Conservation (phyloP, 2,329 filamentous ascomycete species). For the Epichloe hybrida region DNA sequence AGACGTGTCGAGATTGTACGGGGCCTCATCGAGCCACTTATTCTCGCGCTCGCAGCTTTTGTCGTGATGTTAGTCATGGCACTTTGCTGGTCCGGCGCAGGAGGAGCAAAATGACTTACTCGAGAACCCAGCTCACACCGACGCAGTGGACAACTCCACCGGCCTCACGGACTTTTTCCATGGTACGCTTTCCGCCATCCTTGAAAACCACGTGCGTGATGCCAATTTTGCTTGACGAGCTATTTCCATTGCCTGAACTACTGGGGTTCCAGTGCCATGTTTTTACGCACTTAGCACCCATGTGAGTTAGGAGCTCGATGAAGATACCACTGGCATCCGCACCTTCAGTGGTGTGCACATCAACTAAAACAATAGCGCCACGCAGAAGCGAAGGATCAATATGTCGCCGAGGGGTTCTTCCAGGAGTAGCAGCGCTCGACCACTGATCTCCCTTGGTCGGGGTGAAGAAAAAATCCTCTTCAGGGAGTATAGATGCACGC, state of each 20-base stretch:
- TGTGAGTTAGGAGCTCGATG: slow-evolving; percentile 61
- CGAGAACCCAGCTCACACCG: slow-evolving; percentile 76
- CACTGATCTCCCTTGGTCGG: slow-evolving; percentile 38
- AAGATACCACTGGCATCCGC: slow-evolving; percentile 73
- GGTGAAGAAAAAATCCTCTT: background rate
- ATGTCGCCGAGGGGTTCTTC: slow-evolving; percentile 41
- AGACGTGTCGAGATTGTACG: slow-evolving; percentile 55
- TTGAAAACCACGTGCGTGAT: slow-evolving; percentile 89
- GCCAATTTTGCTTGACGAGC: slow-evolving; percentile 41
- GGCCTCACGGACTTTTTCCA: slow-evolving; percentile 66
- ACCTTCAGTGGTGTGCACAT: slow-evolving; percentile 72
- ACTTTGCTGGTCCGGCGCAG: slow-evolving; percentile 9
- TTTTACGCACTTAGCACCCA: slow-evolving; percentile 70
- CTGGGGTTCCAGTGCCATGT: slow-evolving; percentile 60
- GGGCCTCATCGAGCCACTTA: slow-evolving; percentile 59
- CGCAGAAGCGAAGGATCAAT: slow-evolving; percentile 42
- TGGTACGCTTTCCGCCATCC: slow-evolving; percentile 65
- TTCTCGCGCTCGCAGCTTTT: slow-evolving; percentile 57
- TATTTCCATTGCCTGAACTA: slow-evolving; percentile 21
- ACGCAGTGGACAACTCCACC: slow-evolving; percentile 71
- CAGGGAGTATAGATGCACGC: background rate
- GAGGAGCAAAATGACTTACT: slow-evolving; percentile 53
- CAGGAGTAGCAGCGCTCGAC: slow-evolving; percentile 42
- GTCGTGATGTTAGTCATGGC: slow-evolving; percentile 15
- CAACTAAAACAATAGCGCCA: slow-evolving; percentile 68